These are phyloP conservation scores for Ceriops decandra DNA, from an alignment of 345 rosid species.

Conservation along the genomic window DNA sequence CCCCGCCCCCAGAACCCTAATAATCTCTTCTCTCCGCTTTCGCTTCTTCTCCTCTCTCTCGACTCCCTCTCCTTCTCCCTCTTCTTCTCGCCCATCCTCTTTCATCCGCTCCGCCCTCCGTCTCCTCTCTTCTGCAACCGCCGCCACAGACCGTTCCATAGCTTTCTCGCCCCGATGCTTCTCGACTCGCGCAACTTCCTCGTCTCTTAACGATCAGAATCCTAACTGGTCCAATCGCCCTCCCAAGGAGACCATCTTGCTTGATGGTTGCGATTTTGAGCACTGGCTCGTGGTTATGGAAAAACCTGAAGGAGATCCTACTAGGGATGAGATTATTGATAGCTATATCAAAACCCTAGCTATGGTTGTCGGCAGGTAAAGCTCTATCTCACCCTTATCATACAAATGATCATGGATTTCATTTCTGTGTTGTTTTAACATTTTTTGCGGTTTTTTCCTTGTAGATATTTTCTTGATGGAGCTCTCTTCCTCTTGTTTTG, in stretches of 20 bases:
- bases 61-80: not conserved
- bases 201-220: conserved; percentile 66
- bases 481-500: no score
- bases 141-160: conserved; percentile 14
- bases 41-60: conserved; percentile 16
- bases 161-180: conserved; percentile 25
- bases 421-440: no score
- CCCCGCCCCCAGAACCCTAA: conserved; percentile 8
- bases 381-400: not conserved
- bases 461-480: not conserved
- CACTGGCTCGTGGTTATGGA: conserved; percentile 98
- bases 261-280: conserved; percentile 90
- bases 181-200: conserved; percentile 45
- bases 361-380: conserved; percentile 66
- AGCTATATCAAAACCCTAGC: conserved; percentile 70
- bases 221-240: conserved; percentile 96
- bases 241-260: conserved; percentile 84
- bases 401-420: no score
- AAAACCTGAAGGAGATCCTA: conserved; percentile 53
- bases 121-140: conserved; percentile 8
- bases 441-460: not conserved
- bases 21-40: conserved; percentile 9
- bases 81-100: conserved; percentile 11
- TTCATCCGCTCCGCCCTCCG: conserved; percentile 22
- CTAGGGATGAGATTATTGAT: conserved; percentile 85